Conservation (phyloP, 345 rosid species). For the Moricandia arvensis region DNA sequence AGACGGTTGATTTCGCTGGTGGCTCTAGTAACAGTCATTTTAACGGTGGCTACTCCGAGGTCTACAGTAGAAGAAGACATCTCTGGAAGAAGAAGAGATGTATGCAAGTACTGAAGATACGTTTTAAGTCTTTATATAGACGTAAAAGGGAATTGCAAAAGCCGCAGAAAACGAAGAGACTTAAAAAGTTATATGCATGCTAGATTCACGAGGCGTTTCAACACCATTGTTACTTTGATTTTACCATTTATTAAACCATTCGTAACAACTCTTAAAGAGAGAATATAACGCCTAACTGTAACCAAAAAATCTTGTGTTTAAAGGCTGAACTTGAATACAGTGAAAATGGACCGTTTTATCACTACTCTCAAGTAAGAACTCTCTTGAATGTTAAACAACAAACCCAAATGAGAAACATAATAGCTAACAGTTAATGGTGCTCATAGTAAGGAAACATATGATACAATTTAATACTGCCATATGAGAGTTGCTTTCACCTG, state of each 20-base stretch:
- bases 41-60: neutral
- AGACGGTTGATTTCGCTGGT: neutral
- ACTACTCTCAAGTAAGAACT: neutral
- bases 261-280: neutral
- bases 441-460: neutral
- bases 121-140: neutral
- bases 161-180: neutral
- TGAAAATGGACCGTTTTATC: neutral
- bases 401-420: neutral
- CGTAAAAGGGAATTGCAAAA: neutral
- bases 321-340: constrained; percentile 1
- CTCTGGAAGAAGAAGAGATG: neutral
- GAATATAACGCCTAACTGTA: neutral
- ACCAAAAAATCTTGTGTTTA: neutral
- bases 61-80: neutral
- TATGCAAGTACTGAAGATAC: neutral
- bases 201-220: neutral
- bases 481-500: neutral
- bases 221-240: neutral
- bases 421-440: neutral
- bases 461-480: neutral
- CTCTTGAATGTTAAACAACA: neutral
- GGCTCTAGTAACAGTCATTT: neutral
- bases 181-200: neutral
- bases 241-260: neutral